Evolutionary conservation across 345 rosid genomes (phyloP), one percentile per base, ranked within the genome.

Genomic region (Eucalyptus tenuipes): DNA sequence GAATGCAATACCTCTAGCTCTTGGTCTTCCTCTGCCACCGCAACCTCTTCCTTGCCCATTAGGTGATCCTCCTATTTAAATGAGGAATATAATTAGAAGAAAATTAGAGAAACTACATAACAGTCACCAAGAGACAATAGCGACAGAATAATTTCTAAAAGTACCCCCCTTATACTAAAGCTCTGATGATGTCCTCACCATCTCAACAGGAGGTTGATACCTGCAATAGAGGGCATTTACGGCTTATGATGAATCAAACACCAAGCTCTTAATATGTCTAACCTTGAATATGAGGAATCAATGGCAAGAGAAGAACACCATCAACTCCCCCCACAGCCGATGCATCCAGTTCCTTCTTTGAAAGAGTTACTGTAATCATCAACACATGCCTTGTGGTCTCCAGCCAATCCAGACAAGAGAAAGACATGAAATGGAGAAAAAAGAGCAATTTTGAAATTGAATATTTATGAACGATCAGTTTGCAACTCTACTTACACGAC

Each of bases 301-400:
- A 42, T 87, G n/a, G 8, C 48, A 48, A 50, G 50, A 27, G 42
- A 31, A 29, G n/a, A 48, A 84, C 52, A 50, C 86, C 25, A n/a
- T 9, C 88, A 92, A 92, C 97, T 91, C 87, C 95, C 98, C 99
- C 99, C 90, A 94, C 91, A 48, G 96, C 92, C 86, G 94, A 92
- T 37, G 92, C 88, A 88, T 95, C 89, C 89, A 94, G 91, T 91
- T 96, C 98, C 75, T 89, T 91, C 91, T 90, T 96, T 55, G 98
- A 98, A 88, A 98, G 96, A 81, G 94, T 95, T 79, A 97, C 93
- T 40, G 95, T 95, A 55, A 98, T 95, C 97, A 96, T 96, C 13
- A 98, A 97, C 48, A 98, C 99, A 93, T 97, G 99, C 94, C 99
- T 94, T 61, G 96, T 95, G 90, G 99, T 98, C 90, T 98, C 98